Evolutionary conservation across 345 rosid species (phyloP).

Genomic region (Pugionium dolabratum): DNA sequence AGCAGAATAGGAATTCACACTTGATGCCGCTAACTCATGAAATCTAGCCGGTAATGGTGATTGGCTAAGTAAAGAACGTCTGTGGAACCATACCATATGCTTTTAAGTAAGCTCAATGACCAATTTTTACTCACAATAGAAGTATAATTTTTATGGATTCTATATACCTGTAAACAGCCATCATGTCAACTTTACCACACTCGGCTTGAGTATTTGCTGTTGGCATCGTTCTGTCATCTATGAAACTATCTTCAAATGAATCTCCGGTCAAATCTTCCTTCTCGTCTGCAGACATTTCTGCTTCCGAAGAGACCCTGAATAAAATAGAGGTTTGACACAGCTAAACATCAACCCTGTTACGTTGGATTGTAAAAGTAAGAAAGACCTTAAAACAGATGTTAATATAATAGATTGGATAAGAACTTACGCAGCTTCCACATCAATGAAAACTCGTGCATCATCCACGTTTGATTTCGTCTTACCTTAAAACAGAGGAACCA

Average conservation of each 20-base stretch:
- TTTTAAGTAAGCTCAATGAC: constrained; percentile 10
- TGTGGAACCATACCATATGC: constrained; percentile 33
- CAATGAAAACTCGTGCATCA: constrained; percentile 57
- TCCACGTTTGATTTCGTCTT: constrained; percentile 43
- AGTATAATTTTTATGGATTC: not conserved
- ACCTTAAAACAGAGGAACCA: constrained; percentile 47
- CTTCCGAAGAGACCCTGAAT: constrained; percentile 74
- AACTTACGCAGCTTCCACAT: constrained; percentile 91
- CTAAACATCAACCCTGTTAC: constrained; percentile 19
- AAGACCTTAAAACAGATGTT: too few relatives aligned
- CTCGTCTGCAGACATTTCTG: constrained; percentile 70
- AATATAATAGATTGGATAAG: constrained; percentile 1
- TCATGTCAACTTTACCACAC: constrained; percentile 72
- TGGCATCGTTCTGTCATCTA: constrained; percentile 71
- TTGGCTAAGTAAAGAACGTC: constrained; percentile 93
- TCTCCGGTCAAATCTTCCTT: constrained; percentile 48
- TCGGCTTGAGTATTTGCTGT: constrained; percentile 58
- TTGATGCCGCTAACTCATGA: too few relatives aligned
- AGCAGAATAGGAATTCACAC: too few relatives aligned
- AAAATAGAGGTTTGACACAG: constrained; percentile 3
- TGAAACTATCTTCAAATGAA: constrained; percentile 77
- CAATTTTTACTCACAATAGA: not conserved
- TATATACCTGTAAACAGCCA: constrained; percentile 82
- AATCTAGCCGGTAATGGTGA: constrained; percentile 57
- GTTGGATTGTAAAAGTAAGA: not conserved